Conservation (phyloP, 2,329 filamentous ascomycete genomes). For the Bertia moriformis region DNA sequence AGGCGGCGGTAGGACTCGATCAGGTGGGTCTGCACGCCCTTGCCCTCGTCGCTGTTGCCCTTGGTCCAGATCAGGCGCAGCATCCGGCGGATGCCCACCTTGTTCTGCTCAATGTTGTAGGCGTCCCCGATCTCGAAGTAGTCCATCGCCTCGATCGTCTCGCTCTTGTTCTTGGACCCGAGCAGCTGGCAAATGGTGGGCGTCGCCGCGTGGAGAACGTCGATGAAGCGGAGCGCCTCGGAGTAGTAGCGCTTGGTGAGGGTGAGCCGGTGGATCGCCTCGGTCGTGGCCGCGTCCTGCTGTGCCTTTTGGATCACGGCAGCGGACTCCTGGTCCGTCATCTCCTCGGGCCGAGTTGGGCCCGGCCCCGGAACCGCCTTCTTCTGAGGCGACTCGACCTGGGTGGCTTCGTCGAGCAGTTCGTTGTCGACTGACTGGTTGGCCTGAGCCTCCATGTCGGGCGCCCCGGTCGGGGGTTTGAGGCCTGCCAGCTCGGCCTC, state of each 20-base stretch:
- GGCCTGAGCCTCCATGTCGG: conserved; percentile 33
- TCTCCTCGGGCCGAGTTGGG: conserved; percentile 33
- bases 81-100: conserved; percentile 86
- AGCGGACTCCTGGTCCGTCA: conserved; percentile 67
- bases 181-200: conserved; percentile 71
- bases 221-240: conserved; percentile 88
- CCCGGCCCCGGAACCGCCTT: too few species aligned
- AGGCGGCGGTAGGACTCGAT: conserved; percentile 93
- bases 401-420: conserved; percentile 81
- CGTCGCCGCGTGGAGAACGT: conserved; percentile 74
- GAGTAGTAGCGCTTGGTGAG: conserved; percentile 79
- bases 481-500: conserved; percentile 70
- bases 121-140: conserved; percentile 92
- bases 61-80: conserved; percentile 97
- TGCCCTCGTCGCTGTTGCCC: conserved; percentile 96
- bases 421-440: conserved; percentile 62
- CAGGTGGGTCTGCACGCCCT: conserved; percentile 88
- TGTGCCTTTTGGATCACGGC: conserved; percentile 65
- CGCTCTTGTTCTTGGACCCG: conserved; percentile 91
- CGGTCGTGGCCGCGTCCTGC: conserved; percentile 76
- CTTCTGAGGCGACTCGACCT: conserved; percentile 58
- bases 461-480: conserved; percentile 54
- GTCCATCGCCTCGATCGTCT: conserved; percentile 97
- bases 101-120: conserved; percentile 89
- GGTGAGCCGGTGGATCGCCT: conserved; percentile 75